A percentile compares a stretch with the other conserved stretches of the same genome.
Evolutionary conservation across 1,139 yeast genomes (phyloP).

Genomic region (Tardiomyces digboiensis): DNA sequence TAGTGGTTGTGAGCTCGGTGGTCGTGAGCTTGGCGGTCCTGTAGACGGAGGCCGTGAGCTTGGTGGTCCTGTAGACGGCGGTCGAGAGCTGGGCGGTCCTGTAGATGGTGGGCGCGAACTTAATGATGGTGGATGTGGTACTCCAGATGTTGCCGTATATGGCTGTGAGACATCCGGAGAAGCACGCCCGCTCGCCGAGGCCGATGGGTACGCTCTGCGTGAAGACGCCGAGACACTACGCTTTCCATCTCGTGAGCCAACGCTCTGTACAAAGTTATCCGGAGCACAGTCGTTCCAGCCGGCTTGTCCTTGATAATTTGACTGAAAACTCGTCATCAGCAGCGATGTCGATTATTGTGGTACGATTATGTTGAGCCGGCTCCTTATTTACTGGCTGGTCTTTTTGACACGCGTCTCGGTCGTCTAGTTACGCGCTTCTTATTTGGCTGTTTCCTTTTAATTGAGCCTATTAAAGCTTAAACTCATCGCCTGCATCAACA

Average conservation of each 20-base stretch:
- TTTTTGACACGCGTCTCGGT: too few species aligned
- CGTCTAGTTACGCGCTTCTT: too few species aligned
- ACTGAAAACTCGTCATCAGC: not conserved
- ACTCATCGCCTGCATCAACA: too few species aligned
- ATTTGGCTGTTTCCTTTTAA: too few species aligned
- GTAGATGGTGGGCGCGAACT: not conserved
- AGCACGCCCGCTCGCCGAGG: not conserved
- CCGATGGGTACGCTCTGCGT: not conserved
- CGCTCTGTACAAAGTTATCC: conserved; percentile 7
- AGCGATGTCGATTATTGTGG: too few species aligned
- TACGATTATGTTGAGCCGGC: too few species aligned
- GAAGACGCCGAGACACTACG: not conserved
- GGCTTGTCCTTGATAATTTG: conserved; percentile 21
- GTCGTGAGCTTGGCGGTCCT: not conserved
- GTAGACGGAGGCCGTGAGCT: not conserved
- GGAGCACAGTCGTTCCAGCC: conserved; percentile 33
- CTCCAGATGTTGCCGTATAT: not conserved
- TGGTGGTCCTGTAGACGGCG: not conserved
- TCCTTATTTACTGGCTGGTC: too few species aligned
- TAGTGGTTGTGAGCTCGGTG: not conserved
- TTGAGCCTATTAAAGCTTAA: too few species aligned
- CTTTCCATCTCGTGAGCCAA: not conserved
- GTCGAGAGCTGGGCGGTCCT: not conserved
- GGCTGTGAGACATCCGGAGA: too few species aligned
- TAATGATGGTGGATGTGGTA: too few species aligned